phyloP scores from a whole-genome alignment of 106 monocot genomes.

The Dioscorea zingiberensis region DNA sequence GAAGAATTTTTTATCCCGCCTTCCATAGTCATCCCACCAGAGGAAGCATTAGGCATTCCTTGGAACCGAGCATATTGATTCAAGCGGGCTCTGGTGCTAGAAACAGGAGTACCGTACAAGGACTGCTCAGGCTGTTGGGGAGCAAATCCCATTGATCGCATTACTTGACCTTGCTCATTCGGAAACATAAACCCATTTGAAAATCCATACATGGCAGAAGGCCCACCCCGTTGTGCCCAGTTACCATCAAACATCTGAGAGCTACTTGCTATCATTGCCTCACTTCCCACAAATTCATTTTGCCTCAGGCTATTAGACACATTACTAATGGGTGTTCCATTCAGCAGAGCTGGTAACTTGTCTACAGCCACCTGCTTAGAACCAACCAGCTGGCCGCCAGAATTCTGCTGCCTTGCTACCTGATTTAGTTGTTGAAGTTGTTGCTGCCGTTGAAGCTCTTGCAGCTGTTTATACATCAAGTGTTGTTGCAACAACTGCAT shows the following conservation, averaged over 20 bases:
- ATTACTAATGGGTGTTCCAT: conserved; percentile 17
- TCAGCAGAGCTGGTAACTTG: conserved; percentile 14
- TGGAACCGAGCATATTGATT: conserved; percentile 26
- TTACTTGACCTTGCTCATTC: conserved; percentile 19
- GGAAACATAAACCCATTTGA: conserved; percentile 21
- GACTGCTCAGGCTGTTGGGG: conserved; percentile 24
- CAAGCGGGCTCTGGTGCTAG: conserved; percentile 20
- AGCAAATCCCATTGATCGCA: conserved; percentile 20
- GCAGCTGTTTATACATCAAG: conserved; percentile 33
- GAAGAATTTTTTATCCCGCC: too few species aligned
- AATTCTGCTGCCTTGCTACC: conserved; percentile 12
- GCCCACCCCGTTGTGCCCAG: conserved; percentile 20
- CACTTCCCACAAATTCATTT: conserved; percentile 14
- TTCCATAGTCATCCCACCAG: conserved; percentile 21
- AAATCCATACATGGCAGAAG: conserved; percentile 23
- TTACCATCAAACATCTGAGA: conserved; percentile 24
- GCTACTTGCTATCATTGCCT: conserved; percentile 6
- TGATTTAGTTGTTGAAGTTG: conserved; percentile 31
- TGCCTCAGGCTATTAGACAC: conserved; percentile 11
- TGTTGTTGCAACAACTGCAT: conserved; percentile 44
- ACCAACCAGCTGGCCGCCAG: conserved; percentile 8
- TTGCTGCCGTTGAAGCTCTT: conserved; percentile 36
- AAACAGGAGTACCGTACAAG: conserved; percentile 50
- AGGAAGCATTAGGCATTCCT: conserved; percentile 20
- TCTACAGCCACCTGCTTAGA: conserved; percentile 7